A percentile compares a stretch with the other conserved stretches of the same genome.
Evolutionary conservation across 805 yeast species (phyloP).

Genomic region (Sugiyamaella qingdaonensis): DNA sequence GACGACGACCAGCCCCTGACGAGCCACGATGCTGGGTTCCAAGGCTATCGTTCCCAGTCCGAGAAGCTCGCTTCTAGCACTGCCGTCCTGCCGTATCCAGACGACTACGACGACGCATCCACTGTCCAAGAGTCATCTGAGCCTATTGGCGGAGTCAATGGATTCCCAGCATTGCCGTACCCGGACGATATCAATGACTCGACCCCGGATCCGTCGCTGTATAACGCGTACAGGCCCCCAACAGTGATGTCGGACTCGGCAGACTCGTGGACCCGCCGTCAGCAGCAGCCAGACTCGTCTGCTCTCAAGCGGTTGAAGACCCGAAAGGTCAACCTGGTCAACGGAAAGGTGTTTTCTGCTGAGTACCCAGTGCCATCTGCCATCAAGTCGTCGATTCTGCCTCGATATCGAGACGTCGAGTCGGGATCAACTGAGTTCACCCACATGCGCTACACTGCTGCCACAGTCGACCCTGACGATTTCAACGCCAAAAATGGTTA

Average conservation of each 20-base stretch:
- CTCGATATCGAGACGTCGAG: conserved; percentile 42
- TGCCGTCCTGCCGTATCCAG: conserved; percentile 21
- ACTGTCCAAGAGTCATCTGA: conserved; percentile 14
- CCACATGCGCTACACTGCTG: conserved; percentile 60
- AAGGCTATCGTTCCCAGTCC: conserved; percentile 16
- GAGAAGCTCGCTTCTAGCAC: neutral
- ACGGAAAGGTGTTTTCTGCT: conserved; percentile 33
- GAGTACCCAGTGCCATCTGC: conserved; percentile 41
- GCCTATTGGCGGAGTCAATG: conserved; percentile 26
- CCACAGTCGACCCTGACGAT: conserved; percentile 66
- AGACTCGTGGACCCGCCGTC: conserved; percentile 26
- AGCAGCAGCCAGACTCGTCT: conserved; percentile 29
- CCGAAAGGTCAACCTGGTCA: conserved; percentile 35
- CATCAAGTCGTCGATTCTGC: conserved; percentile 34
- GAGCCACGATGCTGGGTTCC: conserved; percentile 16
- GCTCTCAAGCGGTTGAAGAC: conserved; percentile 32
- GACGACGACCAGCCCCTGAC: conserved; percentile 22
- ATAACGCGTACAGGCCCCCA: neutral
- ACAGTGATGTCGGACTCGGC: conserved; percentile 15
- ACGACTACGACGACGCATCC: conserved; percentile 12
- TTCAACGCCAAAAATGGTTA: conserved; percentile 51
- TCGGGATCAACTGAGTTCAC: conserved; percentile 47
- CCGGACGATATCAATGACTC: neutral
- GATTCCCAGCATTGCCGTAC: conserved; percentile 16
- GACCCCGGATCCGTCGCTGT: conserved; percentile 13